phyloP scores from a whole-genome alignment of 495 filamentous ascomycete species.

The Sordaria brevicollis region DNA sequence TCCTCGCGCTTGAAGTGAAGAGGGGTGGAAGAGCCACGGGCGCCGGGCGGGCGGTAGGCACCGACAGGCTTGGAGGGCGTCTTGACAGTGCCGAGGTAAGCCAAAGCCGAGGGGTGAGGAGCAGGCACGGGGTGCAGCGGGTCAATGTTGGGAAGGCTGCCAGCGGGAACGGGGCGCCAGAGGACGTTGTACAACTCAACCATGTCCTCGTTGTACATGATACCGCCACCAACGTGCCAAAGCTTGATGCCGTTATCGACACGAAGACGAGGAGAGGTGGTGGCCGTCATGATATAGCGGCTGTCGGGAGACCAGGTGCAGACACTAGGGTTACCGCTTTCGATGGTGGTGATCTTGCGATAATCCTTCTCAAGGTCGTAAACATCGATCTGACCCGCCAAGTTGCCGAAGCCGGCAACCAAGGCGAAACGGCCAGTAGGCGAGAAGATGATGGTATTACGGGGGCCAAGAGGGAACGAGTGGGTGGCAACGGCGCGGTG shows the following conservation, averaged over 20 bases:
- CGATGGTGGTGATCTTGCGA: constrained; percentile 82
- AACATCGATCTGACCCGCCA: constrained; percentile 94
- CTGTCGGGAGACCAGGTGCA: constrained; percentile 97
- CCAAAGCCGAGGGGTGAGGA: constrained; percentile 74
- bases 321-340: constrained; percentile 88
- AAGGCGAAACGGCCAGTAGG: constrained; percentile 87
- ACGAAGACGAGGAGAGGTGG: constrained; percentile 83
- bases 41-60: constrained; percentile 94
- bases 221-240: constrained; percentile 81
- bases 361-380: constrained; percentile 92
- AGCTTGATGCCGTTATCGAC: constrained; percentile 95
- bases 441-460: constrained; percentile 94
- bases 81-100: constrained; percentile 75
- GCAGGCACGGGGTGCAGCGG: constrained; percentile 66
- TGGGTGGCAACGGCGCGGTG: constrained; percentile 68
- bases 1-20: constrained; percentile 96
- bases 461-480: constrained; percentile 70
- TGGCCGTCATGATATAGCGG: constrained; percentile 88
- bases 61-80: constrained; percentile 90
- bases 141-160: constrained; percentile 53
- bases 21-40: constrained; percentile 77
- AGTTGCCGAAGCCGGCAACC: constrained; percentile 92
- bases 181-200: constrained; percentile 84
- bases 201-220: constrained; percentile 94
- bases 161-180: constrained; percentile 69